phyloP scores from a whole-genome alignment of 768 basidiomycete genomes.

The Saitozyma sp. region DNA sequence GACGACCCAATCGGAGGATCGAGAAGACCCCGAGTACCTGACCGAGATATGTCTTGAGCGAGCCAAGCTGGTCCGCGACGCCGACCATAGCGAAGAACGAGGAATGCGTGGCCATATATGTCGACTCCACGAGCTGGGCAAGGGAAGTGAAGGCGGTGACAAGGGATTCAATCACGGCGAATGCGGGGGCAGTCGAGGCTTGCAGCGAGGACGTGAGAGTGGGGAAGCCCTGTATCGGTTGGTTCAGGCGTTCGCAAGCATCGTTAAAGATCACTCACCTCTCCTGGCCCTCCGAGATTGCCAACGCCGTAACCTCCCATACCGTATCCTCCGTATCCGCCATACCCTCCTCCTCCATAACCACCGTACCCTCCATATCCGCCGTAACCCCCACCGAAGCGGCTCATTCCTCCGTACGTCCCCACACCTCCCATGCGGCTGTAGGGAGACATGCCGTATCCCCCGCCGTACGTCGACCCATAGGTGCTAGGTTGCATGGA shows the following conservation, averaged over 20 bases:
- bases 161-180: slow-evolving; percentile 87
- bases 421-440: slow-evolving; percentile 13
- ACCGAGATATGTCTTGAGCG: slow-evolving; percentile 85
- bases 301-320: slow-evolving; percentile 56
- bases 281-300: slow-evolving; percentile 62
- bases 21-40: slow-evolving; percentile 92
- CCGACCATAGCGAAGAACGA: slow-evolving; percentile 87
- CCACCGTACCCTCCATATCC: slow-evolving; percentile 37
- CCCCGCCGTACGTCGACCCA: slow-evolving; percentile 16
- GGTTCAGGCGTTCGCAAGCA: neutral
- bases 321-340: slow-evolving; percentile 35
- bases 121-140: slow-evolving; percentile 94
- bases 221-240: slow-evolving; percentile 56
- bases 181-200: slow-evolving; percentile 84
- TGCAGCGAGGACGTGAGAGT: slow-evolving; percentile 85
- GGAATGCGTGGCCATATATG: slow-evolving; percentile 95
- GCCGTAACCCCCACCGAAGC: slow-evolving; percentile 36
- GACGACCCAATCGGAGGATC: slow-evolving; percentile 60
- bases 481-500: slow-evolving; percentile 8
- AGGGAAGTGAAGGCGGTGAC: slow-evolving; percentile 94
- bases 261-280: slow-evolving; percentile 41
- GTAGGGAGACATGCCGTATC: slow-evolving; percentile 19
- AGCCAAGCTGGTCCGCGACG: slow-evolving; percentile 91
- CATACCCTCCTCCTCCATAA: slow-evolving; percentile 28
- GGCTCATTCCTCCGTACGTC: slow-evolving; percentile 30